phyloP scores from a whole-genome alignment of 345 rosid genomes.

The Eucalyptus erythrocorys region DNA sequence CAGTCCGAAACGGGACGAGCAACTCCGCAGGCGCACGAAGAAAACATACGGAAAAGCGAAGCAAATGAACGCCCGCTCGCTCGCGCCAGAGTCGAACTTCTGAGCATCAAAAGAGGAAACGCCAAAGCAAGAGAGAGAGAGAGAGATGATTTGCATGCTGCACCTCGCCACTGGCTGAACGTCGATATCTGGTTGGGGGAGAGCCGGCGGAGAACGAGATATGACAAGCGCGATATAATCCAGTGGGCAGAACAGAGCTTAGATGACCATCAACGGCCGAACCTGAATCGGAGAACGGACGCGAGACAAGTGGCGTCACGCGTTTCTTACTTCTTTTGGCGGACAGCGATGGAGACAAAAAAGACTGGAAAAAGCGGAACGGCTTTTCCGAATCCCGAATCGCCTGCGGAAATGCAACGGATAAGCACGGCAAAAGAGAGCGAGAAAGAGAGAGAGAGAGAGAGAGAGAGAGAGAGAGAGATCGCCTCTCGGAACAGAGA shows the following conservation, averaged over 20 bases:
- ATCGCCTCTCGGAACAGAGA: neutral
- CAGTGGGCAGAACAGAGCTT: too few relatives aligned
- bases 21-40: neutral
- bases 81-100: neutral
- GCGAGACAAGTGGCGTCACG: neutral
- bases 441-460: neutral
- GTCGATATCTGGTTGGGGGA: neutral
- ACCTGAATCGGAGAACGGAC: neutral
- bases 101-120: neutral
- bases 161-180: neutral
- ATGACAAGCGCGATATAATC: too few relatives aligned
- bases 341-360: neutral
- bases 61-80: neutral
- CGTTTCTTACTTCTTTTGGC: neutral
- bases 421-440: neutral
- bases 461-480: neutral
- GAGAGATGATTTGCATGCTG: neutral
- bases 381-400: neutral
- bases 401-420: neutral
- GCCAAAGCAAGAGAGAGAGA: neutral
- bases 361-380: rapidly evolving
- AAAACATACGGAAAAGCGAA: neutral
- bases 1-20: neutral
- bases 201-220: neutral
- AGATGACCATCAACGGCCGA: constrained; percentile 64